Percentiles rank a stretch among this genome's conserved stretches.
These are phyloP conservation scores for Trametes maxima DNA, from an alignment of 768 basidiomycete genomes.

Conservation along the genomic window DNA sequence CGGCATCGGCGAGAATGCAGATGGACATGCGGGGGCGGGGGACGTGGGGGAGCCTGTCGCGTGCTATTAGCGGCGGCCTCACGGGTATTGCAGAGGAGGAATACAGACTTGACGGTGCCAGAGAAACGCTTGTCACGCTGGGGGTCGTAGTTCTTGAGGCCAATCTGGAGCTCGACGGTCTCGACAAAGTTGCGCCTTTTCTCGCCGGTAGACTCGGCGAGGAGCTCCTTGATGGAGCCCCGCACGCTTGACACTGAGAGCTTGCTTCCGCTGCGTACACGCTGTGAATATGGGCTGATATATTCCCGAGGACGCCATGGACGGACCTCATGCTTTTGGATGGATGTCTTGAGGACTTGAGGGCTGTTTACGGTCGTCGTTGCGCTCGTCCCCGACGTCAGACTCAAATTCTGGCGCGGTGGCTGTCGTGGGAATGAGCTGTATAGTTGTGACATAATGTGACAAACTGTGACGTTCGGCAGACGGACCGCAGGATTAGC, in stretches of 20 bases:
- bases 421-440: constrained; percentile 21
- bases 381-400: background rate
- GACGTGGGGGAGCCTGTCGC: constrained; percentile 83
- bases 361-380: constrained; percentile 18
- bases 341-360: constrained; percentile 19
- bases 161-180: constrained; percentile 95
- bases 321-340: constrained; percentile 34
- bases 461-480: background rate
- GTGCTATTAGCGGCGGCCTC: background rate
- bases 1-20: constrained; percentile 99
- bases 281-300: background rate
- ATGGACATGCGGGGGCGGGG: constrained; percentile 99
- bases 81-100: background rate
- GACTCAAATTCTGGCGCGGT: constrained; percentile 1
- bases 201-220: constrained; percentile 81
- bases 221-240: constrained; percentile 91
- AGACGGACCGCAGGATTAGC: no score
- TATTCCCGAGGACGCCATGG: background rate
- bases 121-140: constrained; percentile 99
- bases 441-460: constrained; percentile 12
- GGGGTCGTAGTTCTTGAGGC: constrained; percentile 99
- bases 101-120: constrained; percentile 90
- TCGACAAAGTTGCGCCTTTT: constrained; percentile 94
- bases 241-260: constrained; percentile 99
- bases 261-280: constrained; percentile 53